Percentiles rank a stretch among this genome's conserved stretches.
Conservation (phyloP, 768 basidiomycete genomes). For the Suillus decipiens region DNA sequence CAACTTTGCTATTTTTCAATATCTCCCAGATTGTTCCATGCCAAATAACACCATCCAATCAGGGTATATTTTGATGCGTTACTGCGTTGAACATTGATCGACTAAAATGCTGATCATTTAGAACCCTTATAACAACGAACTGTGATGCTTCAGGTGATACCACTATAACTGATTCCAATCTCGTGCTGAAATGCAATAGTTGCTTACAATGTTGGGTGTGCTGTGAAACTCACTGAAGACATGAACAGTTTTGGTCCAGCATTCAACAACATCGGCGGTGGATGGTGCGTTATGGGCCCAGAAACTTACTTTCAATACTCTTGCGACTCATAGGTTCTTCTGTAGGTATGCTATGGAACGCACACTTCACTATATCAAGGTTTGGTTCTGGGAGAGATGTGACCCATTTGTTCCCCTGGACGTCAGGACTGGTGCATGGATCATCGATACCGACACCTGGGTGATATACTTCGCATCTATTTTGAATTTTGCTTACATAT, state of each 20-base stretch:
- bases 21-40: no score
- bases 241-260: constrained; percentile 21
- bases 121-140: constrained; percentile 11
- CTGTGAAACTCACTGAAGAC: constrained; percentile 20
- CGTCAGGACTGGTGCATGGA: constrained; percentile 21
- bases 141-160: constrained; percentile 10
- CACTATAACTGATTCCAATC: not conserved
- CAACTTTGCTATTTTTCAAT: no score
- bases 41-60: no score
- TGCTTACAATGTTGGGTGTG: constrained; percentile 22
- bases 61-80: no score
- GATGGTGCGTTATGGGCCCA: constrained; percentile 31
- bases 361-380: constrained; percentile 34
- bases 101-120: not conserved
- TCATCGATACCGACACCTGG: constrained; percentile 32
- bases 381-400: constrained; percentile 47
- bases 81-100: not conserved
- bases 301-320: not conserved
- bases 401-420: constrained; percentile 26
- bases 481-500: not conserved
- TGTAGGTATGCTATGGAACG: constrained; percentile 45
- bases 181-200: constrained; percentile 2
- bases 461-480: constrained; percentile 19
- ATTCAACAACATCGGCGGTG: constrained; percentile 38
- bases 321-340: constrained; percentile 6